Conservation (phyloP, 2,329 filamentous ascomycete genomes). For the Verticillium tricorpus region DNA sequence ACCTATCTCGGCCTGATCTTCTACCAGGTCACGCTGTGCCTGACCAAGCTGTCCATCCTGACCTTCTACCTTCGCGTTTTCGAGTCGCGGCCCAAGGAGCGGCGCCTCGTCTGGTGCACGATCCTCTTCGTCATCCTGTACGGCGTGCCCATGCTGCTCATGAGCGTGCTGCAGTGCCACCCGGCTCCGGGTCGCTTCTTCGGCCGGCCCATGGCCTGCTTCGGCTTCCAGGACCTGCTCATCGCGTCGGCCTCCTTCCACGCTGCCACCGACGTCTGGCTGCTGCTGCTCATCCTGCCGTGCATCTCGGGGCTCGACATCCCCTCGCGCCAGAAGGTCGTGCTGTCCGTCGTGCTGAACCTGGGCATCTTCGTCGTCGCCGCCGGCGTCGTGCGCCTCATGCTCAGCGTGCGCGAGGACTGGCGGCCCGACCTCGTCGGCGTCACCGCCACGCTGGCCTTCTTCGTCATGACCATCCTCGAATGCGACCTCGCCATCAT, state of each 20-base stretch:
- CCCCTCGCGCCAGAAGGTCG: slow-evolving; percentile 36
- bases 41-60: slow-evolving; percentile 35
- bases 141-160: slow-evolving; percentile 28
- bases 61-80: slow-evolving; percentile 34
- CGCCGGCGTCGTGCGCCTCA: slow-evolving; percentile 26
- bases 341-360: slow-evolving; percentile 37
- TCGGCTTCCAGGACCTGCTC: slow-evolving; percentile 34
- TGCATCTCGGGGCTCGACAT: slow-evolving; percentile 32
- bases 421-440: slow-evolving; percentile 15
- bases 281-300: slow-evolving; percentile 38
- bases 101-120: slow-evolving; percentile 25
- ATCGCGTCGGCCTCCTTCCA: slow-evolving; percentile 40
- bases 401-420: slow-evolving; percentile 22
- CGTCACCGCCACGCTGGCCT: slow-evolving; percentile 20
- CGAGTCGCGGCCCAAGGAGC: slow-evolving; percentile 24
- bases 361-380: slow-evolving; percentile 36
- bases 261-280: slow-evolving; percentile 39
- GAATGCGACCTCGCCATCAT: slow-evolving; percentile 30
- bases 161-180: slow-evolving; percentile 38
- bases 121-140: slow-evolving; percentile 28
- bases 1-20: slow-evolving; percentile 29
- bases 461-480: slow-evolving; percentile 30
- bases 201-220: slow-evolving; percentile 29
- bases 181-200: slow-evolving; percentile 30
- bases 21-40: slow-evolving; percentile 30